Conservation (phyloP, 2,329 filamentous ascomycete genomes). For the Trichoderma breve region DNA sequence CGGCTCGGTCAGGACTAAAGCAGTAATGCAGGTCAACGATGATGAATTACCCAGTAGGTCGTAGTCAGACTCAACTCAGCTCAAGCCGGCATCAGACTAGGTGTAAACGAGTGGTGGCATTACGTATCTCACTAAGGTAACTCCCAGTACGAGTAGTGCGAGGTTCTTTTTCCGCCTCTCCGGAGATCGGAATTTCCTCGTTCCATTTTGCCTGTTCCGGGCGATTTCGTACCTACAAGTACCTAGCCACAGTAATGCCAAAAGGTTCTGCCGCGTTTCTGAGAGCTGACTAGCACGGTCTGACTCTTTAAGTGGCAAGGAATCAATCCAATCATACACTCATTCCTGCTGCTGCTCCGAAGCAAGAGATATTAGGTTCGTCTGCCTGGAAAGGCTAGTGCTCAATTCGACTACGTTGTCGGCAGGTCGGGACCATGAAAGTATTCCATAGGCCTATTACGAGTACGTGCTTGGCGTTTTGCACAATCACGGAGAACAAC, state of each 20-base stretch:
- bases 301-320: not conserved
- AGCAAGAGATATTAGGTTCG: not conserved
- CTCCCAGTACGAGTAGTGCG: not conserved
- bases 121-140: not conserved
- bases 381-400: not conserved
- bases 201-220: not conserved
- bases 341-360: not conserved
- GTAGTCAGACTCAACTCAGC: constrained; percentile 8
- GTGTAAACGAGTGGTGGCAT: not conserved
- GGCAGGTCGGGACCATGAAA: not conserved
- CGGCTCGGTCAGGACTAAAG: constrained; percentile 5
- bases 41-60: constrained; percentile 6
- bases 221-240: not conserved
- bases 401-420: not conserved
- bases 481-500: not conserved
- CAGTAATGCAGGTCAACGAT: constrained; percentile 12
- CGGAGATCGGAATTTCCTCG: constrained; percentile 10
- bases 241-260: not conserved
- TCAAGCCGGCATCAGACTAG: constrained; percentile 1
- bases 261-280: not conserved
- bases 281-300: not conserved
- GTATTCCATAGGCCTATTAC: not conserved
- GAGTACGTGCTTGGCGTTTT: not conserved
- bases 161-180: constrained; percentile 1
- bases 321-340: not conserved